Conservation (phyloP, 805 yeast genomes). For the Yarrowia divulgata region DNA sequence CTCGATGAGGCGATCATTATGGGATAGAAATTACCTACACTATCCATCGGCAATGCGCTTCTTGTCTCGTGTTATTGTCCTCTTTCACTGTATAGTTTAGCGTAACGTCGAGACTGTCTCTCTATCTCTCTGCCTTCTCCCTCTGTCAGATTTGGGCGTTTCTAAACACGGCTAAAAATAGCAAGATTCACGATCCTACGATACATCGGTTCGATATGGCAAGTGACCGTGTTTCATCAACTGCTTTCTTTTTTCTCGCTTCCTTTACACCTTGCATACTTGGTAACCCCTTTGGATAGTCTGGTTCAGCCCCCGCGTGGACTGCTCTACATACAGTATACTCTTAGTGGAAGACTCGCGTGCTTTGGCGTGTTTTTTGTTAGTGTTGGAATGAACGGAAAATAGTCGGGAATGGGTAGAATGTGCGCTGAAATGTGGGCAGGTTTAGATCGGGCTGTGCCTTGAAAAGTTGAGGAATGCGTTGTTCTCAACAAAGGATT, state of each 20-base stretch:
- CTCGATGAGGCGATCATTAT: neutral
- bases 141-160: neutral
- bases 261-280: neutral
- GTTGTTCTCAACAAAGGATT: neutral
- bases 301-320: neutral
- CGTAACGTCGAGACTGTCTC: neutral
- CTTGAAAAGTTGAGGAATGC: neutral
- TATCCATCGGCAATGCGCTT: neutral
- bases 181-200: slow-evolving; percentile 7
- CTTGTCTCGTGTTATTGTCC: neutral
- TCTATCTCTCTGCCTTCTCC: too few species aligned
- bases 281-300: neutral
- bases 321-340: neutral
- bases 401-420: neutral
- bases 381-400: neutral
- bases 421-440: slow-evolving; percentile 3
- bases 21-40: neutral
- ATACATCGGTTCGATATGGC: neutral
- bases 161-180: slow-evolving; percentile 13
- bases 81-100: slow-evolving; percentile 6
- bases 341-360: neutral
- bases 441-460: neutral
- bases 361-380: neutral
- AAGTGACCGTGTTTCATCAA: neutral
- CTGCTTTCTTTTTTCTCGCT: neutral